Base-by-base conservation (phyloP, 176 grass and related monocot species). In the Carex cristatella region DNA sequence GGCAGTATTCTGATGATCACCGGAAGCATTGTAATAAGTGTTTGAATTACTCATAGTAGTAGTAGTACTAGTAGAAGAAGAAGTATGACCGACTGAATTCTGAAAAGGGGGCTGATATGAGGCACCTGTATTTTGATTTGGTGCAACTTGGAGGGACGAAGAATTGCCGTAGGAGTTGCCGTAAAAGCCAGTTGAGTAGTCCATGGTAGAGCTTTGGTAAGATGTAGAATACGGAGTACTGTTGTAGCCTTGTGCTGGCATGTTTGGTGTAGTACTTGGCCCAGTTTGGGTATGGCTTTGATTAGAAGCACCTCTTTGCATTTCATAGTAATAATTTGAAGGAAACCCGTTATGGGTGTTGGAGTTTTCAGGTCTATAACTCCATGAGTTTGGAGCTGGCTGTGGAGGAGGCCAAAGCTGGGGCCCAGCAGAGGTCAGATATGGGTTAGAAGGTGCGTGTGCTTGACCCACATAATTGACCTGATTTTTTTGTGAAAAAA, bases 61-160 rank as follows among this genome's bases (percentile, higher is more conserved):
- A 94, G 88, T 91, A 91, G 91, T 83, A 84, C 48, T 51, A 51
- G 48, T 51, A 51, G 46, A 46, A 46, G 92, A 87, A 89, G 60
- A 88, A 86, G 92, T 86, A 89, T 95, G 93, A 98, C 91, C 88
- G 86, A 86, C 89, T 89, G 95, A 98, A 98, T 94, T 94, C 93
- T 94, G 94, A 97, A 97, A 97, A 94, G 92, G 95, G 92, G 92
- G 89, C 95, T 98, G 95, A 85, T 94, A 93, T 90, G 95, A 91
- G 86, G 92, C 95, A 98, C 95, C 95, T 98, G 95, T 73, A 89
- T 98, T 90, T 94, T 93, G 89, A 90, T 88, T 91, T 98, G 91
- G 77, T 85, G 84, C 92, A 74, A 91, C 88, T 94, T 94, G 91
- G 40, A 91, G 90, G 44, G 85, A 65, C 67, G 92, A 88, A 88